A percentile compares a stretch with the other conserved stretches of the same genome.
These are phyloP conservation scores for Porogramme epimiltina DNA, from an alignment of 1,284 basidiomycete genomes.

Conservation along the genomic window DNA sequence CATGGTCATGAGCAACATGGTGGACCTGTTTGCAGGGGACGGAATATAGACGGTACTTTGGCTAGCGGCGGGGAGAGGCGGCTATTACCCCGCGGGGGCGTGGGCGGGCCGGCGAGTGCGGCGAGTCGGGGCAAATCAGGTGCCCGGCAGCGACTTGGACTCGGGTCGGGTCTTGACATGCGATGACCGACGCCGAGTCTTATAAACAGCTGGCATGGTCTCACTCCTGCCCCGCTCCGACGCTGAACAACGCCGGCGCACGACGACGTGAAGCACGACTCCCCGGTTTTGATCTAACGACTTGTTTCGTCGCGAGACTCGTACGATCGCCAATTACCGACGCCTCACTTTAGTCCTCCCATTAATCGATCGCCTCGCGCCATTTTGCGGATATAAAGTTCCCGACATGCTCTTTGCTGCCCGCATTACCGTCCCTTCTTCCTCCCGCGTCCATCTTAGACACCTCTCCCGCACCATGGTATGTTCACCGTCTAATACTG, in stretches of 20 bases:
- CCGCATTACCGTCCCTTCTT: conserved; percentile 37
- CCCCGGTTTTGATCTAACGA: conserved; percentile 6
- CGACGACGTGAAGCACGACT: conserved; percentile 9
- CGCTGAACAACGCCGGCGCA: conserved; percentile 15
- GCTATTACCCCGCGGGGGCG: no score
- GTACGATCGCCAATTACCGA: conserved; percentile 27
- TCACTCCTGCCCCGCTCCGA: conserved; percentile 6
- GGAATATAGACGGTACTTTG: background rate
- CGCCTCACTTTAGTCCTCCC: conserved; percentile 17
- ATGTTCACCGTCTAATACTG: conserved; percentile 8
- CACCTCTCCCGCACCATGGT: conserved; percentile 42
- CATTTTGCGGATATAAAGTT: conserved; percentile 30
- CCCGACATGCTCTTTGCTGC: conserved; percentile 36
- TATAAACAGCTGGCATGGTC: conserved; percentile 18
- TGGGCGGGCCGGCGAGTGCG: no score
- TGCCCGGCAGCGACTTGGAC: conserved; percentile 7
- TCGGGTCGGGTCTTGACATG: conserved; percentile 13
- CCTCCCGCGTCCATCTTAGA: conserved; percentile 37
- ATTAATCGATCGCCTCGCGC: conserved; percentile 26
- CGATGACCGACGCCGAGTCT: conserved; percentile 14
- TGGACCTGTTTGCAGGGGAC: conserved; percentile 41
- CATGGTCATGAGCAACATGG: conserved; percentile 63
- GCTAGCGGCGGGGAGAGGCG: background rate
- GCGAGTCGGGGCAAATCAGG: conserved; percentile 10
- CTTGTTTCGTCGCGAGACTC: conserved; percentile 15